Evolutionary conservation across 1,139 yeast species (phyloP), one percentile per base, ranked within the genome.

Genomic region (Candida frijolesensis): DNA sequence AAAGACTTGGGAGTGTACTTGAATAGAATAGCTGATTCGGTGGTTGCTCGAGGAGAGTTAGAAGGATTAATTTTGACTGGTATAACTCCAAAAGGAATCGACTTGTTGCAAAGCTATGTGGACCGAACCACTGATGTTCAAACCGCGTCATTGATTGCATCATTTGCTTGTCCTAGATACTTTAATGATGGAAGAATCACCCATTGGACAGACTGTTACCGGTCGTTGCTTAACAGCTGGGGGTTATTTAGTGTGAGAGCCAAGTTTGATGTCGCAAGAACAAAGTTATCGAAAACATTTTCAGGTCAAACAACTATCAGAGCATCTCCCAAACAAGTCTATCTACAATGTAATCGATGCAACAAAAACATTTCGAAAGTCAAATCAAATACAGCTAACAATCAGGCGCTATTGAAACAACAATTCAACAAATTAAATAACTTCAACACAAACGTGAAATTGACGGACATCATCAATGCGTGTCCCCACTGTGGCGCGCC

Each of bases 1-100:
- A 78, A 82, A 48, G 96, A 91, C 57, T 67, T 88, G 54, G 79
- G 83, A 8, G 77, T 81, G 12, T 88, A 89, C 63, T 71, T 92
- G 58, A 82, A 83, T 52, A 70, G 89, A 45, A 76, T 92, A 1
- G 84, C 95, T 0, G 85, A 85, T 22, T 76, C 84, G 1, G 96
- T 89, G 1, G 85, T 89, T 12, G 68, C 72, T 3, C 78, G 81
- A 51, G 99, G 99, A 6, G 96, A 92, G 57, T 72, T 94, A 27
- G 99, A 94, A 67, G 98, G 98, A 0, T 74, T 94, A 42, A 84
- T 91, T 27, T 70, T 94, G 46, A 92, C 98, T 0, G 99, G 99
- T 27, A 79, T 94, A 19, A 91, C 97, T 0, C 89, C 91, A 0
- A 74, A 82, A 51, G 96, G 96, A 0, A 82, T 90, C 27, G 89